phyloP scores from a whole-genome alignment of 345 rosid genomes.

The Zanthoxylum bungeanum region DNA sequence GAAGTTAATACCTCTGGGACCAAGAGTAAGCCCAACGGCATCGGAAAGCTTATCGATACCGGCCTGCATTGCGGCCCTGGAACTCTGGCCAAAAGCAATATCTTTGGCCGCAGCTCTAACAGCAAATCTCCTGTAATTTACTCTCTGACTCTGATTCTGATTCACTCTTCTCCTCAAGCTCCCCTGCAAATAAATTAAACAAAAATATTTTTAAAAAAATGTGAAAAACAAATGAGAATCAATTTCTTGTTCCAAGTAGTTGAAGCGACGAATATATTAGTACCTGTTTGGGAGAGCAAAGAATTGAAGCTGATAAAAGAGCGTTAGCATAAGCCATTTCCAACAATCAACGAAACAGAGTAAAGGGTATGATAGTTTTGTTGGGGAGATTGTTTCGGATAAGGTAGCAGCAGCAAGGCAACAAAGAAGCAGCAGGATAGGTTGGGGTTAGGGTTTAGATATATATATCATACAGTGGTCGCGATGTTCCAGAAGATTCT shows the following conservation, averaged over 20 bases:
- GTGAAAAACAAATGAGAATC: not conserved
- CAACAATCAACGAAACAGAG: not conserved
- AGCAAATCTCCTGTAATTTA: conserved; percentile 56
- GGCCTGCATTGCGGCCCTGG: conserved; percentile 79
- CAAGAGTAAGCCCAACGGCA: conserved; percentile 90
- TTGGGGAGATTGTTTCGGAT: conserved; percentile 24
- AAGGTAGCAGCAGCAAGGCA: conserved; percentile 16
- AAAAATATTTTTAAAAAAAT: not conserved
- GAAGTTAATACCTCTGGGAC: conserved; percentile 78
- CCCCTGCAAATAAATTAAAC: conserved; percentile 28
- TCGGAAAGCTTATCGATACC: conserved; percentile 98
- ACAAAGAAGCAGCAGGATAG: not conserved
- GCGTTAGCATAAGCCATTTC: conserved; percentile 82
- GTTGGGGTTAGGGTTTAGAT: conserved; percentile 49
- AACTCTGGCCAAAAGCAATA: conserved; percentile 79
- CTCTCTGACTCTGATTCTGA: conserved; percentile 40
- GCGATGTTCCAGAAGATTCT: conserved; percentile 67
- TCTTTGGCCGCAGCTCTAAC: conserved; percentile 86
- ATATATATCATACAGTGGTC: conserved; percentile 14
- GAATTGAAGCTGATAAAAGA: conserved; percentile 58
- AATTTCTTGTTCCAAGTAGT: not conserved
- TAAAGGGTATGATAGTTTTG: conserved; percentile 2
- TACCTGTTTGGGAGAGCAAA: conserved; percentile 78
- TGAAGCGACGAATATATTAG: not conserved
- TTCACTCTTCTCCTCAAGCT: conserved; percentile 47